A percentile compares a stretch with the other conserved stretches of the same genome.
Evolutionary conservation across 1,284 basidiomycete genomes (phyloP).

Genomic region (Cutaneotrichosporon cavernicola): DNA sequence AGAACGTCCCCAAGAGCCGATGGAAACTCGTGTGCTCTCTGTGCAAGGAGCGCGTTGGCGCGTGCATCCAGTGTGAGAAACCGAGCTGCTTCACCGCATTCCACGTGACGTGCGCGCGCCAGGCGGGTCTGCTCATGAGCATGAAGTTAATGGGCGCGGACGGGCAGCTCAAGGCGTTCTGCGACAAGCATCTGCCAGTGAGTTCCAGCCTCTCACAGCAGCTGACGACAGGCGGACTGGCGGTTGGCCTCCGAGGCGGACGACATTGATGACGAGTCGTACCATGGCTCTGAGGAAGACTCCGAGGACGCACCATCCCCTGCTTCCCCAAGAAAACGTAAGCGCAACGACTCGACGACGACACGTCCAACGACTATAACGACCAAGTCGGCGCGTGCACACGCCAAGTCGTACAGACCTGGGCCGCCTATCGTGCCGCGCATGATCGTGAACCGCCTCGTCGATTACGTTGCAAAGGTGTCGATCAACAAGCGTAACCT

Average conservation of each 20-base stretch:
- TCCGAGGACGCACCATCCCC: slow-evolving; percentile 51
- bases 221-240: slow-evolving; percentile 29
- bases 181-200: slow-evolving; percentile 85
- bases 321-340: slow-evolving; percentile 16
- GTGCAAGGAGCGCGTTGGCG: slow-evolving; percentile 77
- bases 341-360: slow-evolving; percentile 22
- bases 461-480: slow-evolving; percentile 73
- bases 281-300: slow-evolving; percentile 46
- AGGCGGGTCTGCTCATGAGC: slow-evolving; percentile 74
- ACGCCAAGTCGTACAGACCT: slow-evolving; percentile 58
- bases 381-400: slow-evolving; percentile 57
- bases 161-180: slow-evolving; percentile 67
- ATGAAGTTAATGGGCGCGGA: slow-evolving; percentile 70
- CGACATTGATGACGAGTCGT: slow-evolving; percentile 25
- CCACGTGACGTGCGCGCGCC: slow-evolving; percentile 90
- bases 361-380: slow-evolving; percentile 30
- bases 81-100: slow-evolving; percentile 89
- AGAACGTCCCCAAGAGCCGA: slow-evolving; percentile 81
- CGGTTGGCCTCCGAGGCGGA: slow-evolving; percentile 36
- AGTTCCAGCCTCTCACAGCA: slow-evolving; percentile 39
- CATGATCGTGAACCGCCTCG: slow-evolving; percentile 64
- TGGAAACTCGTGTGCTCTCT: slow-evolving; percentile 95
- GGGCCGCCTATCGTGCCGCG: slow-evolving; percentile 59
- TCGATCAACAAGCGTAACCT: slow-evolving; percentile 72
- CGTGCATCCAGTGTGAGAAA: slow-evolving; percentile 96